Base-by-base conservation (phyloP, 257 asterid genomes). In the Solanum clarkiae region DNA sequence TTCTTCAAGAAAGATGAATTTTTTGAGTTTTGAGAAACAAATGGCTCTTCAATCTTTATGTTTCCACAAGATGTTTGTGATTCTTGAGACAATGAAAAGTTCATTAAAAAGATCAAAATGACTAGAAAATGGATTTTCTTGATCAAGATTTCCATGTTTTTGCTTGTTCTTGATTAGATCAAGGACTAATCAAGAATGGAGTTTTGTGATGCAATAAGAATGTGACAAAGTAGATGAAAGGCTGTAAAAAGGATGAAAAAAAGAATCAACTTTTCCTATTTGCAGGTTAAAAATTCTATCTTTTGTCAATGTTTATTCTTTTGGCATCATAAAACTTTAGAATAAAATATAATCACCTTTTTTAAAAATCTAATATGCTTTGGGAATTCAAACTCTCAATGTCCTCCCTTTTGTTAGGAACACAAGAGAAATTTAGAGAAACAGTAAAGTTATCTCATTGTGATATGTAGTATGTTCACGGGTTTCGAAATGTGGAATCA, bases 101-200 rank as follows among this genome's bases (percentile, higher is more conserved):
- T 84, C 4, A 86, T 10, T 18, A 87, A 77, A 44, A 92, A 22
- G 29, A 90, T 69, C 15, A 69, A 85, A 53, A 86, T 24, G 49
- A 56, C 86, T 68, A 87, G 86, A 81, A 88, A 86, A 80, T 68
- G 80, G 60, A 84, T 54, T 86, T 88, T 91, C 84, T 87, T 91
- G 82, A 49, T 75, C 88, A 88, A 87, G 63, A 71, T 81, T 62
- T 89, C 83, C 91, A 93, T 75, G n/a, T 88, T 82, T 82, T 51
- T 55, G 53, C 18, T 84, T n/a, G 24, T 56, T 59, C 8, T 24
- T 72, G 42, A n/a, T 14, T 56, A 20, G 65, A 59, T n/a, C 56
- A 56, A 20, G 74, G 80, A 55, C 29, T 29, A 24, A 18, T 65
- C 44, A 12, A 22, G 24, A 55, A 40, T 18, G 80, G 70, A 45